These are phyloP conservation scores for Monoraphidium neglectum DNA, from an alignment of 139 green algal genomes.

Conservation along the genomic window DNA sequence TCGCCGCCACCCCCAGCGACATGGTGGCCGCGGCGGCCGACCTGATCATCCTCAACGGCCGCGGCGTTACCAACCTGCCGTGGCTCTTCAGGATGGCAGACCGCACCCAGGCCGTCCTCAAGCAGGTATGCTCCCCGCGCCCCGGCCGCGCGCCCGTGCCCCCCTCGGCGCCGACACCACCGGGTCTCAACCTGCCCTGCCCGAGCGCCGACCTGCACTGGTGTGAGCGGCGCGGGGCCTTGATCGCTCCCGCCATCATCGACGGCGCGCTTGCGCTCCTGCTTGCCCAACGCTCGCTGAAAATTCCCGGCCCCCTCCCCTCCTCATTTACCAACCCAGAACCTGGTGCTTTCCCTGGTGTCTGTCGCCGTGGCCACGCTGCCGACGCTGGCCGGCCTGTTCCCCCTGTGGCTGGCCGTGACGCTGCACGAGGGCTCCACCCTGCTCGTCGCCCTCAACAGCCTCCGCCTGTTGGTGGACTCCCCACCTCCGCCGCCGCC, in stretches of 20 bases:
- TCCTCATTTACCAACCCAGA: constrained; percentile 47
- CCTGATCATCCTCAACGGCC: constrained; percentile 77
- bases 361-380: constrained; percentile 72
- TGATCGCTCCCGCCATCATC: too few relatives aligned
- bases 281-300: too few relatives aligned
- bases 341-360: constrained; percentile 76
- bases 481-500: too few relatives aligned
- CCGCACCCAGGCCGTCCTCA: constrained; percentile 57
- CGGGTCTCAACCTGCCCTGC: too few relatives aligned
- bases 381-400: constrained; percentile 75
- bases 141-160: too few relatives aligned
- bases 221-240: too few relatives aligned
- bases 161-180: too few relatives aligned
- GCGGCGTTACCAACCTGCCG: constrained; percentile 75
- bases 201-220: too few relatives aligned
- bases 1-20: constrained; percentile 62
- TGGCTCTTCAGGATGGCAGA: constrained; percentile 68
- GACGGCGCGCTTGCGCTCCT: too few relatives aligned
- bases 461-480: constrained; percentile 69
- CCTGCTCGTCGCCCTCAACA: constrained; percentile 89
- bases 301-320: neutral
- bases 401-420: constrained; percentile 91
- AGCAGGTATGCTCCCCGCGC: constrained; percentile 33
- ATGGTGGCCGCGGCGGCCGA: constrained; percentile 79
- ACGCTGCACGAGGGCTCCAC: constrained; percentile 91